phyloP scores from a whole-genome alignment of 306 rosid species.

The Comarum palustre region DNA sequence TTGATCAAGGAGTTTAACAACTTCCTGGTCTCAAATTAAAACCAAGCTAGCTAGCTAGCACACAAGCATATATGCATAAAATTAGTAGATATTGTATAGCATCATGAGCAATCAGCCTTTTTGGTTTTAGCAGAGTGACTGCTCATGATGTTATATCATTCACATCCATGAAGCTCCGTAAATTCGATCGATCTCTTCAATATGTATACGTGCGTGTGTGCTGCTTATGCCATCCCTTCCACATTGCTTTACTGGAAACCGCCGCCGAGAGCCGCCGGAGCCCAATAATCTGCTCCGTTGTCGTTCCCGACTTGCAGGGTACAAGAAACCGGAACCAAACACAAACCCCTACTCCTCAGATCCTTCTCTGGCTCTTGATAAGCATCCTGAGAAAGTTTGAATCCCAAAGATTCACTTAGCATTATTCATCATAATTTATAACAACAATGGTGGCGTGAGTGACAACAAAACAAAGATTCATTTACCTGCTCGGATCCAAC shows the following conservation, averaged over 20 bases:
- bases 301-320: conserved; percentile 92
- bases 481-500: conserved; percentile 44
- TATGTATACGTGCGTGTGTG: conserved; percentile 21
- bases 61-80: conserved; percentile 19
- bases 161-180: conserved; percentile 35
- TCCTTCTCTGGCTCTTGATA: conserved; percentile 67
- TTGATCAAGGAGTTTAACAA: conserved; percentile 14
- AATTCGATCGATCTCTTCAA: neutral
- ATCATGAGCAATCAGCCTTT: conserved; percentile 99
- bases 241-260: conserved; percentile 48
- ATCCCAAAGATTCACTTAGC: neutral
- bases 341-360: conserved; percentile 87
- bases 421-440: neutral
- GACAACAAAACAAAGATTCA: neutral
- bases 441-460: neutral
- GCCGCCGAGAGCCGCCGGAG: conserved; percentile 78
- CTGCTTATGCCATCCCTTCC: conserved; percentile 25
- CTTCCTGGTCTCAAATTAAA: conserved; percentile 20
- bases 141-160: conserved; percentile 97
- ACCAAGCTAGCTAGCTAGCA: conserved; percentile 11
- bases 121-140: conserved; percentile 77
- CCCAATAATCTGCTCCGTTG: conserved; percentile 98
- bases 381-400: conserved; percentile 39
- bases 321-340: conserved; percentile 96
- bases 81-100: conserved; percentile 54